A percentile compares a stretch with the other conserved stretches of the same genome.
These are phyloP conservation scores for Lasiodiplodia theobromae DNA, from an alignment of 2,329 filamentous ascomycete species.

Conservation along the genomic window DNA sequence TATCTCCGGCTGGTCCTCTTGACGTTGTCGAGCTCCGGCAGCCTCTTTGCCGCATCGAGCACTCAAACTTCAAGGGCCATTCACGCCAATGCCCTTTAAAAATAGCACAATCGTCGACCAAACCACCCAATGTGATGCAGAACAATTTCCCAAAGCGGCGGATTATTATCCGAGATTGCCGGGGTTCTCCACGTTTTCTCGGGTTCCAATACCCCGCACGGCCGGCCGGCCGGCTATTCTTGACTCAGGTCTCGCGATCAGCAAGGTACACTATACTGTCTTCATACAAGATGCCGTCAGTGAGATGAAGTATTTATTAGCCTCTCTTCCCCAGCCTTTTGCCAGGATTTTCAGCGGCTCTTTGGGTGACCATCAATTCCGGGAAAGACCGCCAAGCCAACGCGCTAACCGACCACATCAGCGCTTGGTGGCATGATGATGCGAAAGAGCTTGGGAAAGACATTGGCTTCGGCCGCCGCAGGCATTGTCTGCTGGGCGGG, in stretches of 20 bases:
- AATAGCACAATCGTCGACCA: too few species aligned
- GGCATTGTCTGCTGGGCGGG: neutral
- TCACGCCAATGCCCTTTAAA: too few species aligned
- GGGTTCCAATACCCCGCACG: slow-evolving; percentile 9
- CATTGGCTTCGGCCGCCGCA: neutral
- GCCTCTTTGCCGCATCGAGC: too few species aligned
- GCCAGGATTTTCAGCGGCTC: neutral
- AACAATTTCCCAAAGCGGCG: neutral
- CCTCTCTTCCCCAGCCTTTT: neutral
- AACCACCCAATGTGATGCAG: too few species aligned
- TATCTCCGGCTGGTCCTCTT: too few species aligned
- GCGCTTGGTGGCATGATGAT: neutral
- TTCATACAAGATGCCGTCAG: neutral
- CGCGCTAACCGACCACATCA: neutral
- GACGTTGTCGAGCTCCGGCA: too few species aligned
- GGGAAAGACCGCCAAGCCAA: neutral
- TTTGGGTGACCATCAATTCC: neutral
- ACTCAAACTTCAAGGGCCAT: too few species aligned
- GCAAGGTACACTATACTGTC: neutral
- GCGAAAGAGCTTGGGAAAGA: slow-evolving; percentile 2
- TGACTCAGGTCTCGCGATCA: slow-evolving; percentile 7
- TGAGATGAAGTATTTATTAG: neutral
- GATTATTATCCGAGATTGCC: neutral
- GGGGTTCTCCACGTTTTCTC: neutral
- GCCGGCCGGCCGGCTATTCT: slow-evolving; percentile 1